These are phyloP conservation scores for Candida ascalaphidarum DNA, from an alignment of 805 yeast species.

Conservation along the genomic window DNA sequence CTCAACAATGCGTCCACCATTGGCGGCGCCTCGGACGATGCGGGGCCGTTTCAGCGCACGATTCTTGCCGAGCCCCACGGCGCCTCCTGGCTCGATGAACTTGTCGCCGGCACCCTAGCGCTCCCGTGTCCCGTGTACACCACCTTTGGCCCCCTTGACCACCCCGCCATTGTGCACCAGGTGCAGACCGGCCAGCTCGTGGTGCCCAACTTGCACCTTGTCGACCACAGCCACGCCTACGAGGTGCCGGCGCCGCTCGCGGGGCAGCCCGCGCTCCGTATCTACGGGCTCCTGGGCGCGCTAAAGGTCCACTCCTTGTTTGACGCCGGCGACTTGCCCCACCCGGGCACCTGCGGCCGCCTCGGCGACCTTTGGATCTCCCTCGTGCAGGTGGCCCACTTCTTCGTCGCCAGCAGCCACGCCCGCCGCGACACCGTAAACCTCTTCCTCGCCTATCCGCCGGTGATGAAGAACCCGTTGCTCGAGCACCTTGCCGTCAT, in stretches of 20 bases:
- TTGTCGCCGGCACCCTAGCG: conserved; percentile 25
- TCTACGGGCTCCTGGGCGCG: conserved; percentile 70
- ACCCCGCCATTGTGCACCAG: conserved; percentile 55
- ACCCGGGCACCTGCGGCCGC: conserved; percentile 13
- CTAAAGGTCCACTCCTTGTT: conserved; percentile 58
- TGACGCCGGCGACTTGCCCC: conserved; percentile 27
- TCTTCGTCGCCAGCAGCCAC: too few relatives aligned
- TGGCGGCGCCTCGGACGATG: conserved; percentile 2
- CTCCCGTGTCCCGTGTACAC: conserved; percentile 64
- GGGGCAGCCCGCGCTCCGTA: conserved; percentile 36
- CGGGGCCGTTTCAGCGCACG: neutral
- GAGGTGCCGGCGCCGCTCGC: conserved; percentile 33
- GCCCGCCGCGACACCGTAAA: conserved; percentile 33
- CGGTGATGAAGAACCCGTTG: conserved; percentile 63
- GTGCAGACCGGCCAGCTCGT: conserved; percentile 45
- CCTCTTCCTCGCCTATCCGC: conserved; percentile 58
- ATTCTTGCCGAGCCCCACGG: neutral
- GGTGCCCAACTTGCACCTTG: conserved; percentile 49
- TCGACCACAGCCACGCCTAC: conserved; percentile 50
- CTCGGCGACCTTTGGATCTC: conserved; percentile 69
- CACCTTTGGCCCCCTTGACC: conserved; percentile 72
- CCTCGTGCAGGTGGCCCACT: conserved; percentile 52
- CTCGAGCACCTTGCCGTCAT: conserved; percentile 59
- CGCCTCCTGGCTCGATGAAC: conserved; percentile 10
- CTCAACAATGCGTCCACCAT: conserved; percentile 45